Percentiles rank a stretch among this genome's conserved stretches.
Evolutionary conservation across 1,284 basidiomycete genomes (phyloP).

Genomic region (Schizophyllum commune): DNA sequence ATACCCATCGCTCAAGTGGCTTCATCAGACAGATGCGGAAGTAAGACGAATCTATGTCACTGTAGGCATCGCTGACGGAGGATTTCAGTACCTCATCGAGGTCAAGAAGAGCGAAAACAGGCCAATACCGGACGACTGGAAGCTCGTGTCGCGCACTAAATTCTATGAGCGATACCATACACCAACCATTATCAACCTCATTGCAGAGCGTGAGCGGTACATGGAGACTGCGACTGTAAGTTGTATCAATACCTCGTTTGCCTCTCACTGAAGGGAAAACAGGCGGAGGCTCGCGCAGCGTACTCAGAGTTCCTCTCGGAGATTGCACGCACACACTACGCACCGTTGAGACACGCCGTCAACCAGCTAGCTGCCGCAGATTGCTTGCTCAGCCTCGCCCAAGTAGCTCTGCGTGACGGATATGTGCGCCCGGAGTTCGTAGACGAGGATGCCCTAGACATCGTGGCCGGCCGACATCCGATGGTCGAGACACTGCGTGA

Average conservation of each 20-base stretch:
- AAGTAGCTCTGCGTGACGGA: conserved; percentile 63
- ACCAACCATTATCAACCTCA: conserved; percentile 59
- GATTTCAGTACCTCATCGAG: conserved; percentile 65
- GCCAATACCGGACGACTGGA: conserved; percentile 76
- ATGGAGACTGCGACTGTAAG: conserved; percentile 54
- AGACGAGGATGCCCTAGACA: conserved; percentile 52
- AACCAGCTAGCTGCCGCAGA: conserved; percentile 78
- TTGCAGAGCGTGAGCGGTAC: conserved; percentile 71
- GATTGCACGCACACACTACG: conserved; percentile 62
- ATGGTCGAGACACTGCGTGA: conserved; percentile 73
- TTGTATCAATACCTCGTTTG: not conserved
- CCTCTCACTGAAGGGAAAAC: not conserved
- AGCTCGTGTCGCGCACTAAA: conserved; percentile 76
- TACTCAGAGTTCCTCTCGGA: conserved; percentile 65
- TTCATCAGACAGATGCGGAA: conserved; percentile 59
- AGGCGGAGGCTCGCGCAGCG: conserved; percentile 58
- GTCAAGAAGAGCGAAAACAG: conserved; percentile 67
- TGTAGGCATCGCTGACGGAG: not conserved
- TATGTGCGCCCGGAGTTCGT: conserved; percentile 66
- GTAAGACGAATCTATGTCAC: conserved; percentile 29
- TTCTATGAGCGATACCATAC: conserved; percentile 74
- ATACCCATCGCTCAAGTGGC: conserved; percentile 74
- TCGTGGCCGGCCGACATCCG: conserved; percentile 70
- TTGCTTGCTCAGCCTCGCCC: conserved; percentile 67
- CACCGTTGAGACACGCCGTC: conserved; percentile 62